These are phyloP conservation scores for Eutrema salsugineum DNA, from an alignment of 441 rosid species.

Conservation along the genomic window DNA sequence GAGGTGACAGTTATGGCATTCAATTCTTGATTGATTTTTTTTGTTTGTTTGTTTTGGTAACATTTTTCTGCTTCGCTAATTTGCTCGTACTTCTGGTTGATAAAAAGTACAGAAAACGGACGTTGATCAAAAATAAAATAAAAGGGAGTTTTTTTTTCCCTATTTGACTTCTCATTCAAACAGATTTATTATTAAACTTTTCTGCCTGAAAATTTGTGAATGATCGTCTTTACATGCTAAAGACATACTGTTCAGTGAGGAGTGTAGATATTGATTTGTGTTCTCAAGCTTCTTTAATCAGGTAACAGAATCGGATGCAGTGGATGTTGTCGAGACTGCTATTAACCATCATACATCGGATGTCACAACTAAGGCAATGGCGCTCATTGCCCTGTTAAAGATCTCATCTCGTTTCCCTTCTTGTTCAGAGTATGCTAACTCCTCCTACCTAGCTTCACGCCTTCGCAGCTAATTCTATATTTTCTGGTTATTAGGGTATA, in stretches of 20 bases:
- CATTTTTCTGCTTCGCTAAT: background rate
- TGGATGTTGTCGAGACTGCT: slow-evolving; percentile 75
- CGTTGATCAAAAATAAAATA: too few relatives aligned
- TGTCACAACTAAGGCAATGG: slow-evolving; percentile 88
- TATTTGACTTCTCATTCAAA: slow-evolving; percentile 6
- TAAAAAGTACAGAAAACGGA: background rate
- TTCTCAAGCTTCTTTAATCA: slow-evolving; percentile 36
- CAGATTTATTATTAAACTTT: background rate
- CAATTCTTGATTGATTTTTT: background rate
- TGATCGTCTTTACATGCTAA: background rate
- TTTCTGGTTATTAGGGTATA: slow-evolving; percentile 1
- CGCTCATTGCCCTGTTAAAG: slow-evolving; percentile 79
- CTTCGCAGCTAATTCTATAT: background rate
- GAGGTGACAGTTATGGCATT: background rate
- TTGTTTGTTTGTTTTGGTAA: background rate
- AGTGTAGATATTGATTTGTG: slow-evolving; percentile 13
- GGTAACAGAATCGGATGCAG: slow-evolving; percentile 92
- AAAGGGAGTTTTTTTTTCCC: background rate
- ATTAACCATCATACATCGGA: slow-evolving; percentile 69
- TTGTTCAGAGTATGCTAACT: slow-evolving; percentile 68
- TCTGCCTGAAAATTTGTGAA: slow-evolving; percentile 2
- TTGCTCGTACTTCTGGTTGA: background rate
- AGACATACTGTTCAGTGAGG: slow-evolving; percentile 8
- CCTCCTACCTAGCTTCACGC: slow-evolving; percentile 8
- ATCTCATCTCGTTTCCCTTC: slow-evolving; percentile 95